These are phyloP conservation scores for Fusarium verticillioides DNA, from an alignment of 2,329 filamentous ascomycete species.

Conservation along the genomic window DNA sequence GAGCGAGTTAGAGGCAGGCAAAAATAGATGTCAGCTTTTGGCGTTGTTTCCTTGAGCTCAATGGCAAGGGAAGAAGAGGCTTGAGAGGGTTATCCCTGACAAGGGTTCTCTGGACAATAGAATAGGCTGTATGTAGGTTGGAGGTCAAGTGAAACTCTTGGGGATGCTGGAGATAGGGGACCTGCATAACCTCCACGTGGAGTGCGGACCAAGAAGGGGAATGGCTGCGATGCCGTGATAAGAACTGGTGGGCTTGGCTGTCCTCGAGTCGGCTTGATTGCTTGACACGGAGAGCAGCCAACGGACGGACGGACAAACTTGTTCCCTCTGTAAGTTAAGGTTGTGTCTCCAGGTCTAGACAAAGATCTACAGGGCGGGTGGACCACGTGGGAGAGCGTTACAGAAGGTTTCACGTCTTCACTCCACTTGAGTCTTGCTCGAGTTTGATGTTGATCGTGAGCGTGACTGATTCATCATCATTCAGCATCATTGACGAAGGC, in stretches of 20 bases:
- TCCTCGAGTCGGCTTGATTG: not conserved
- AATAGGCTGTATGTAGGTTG: not conserved
- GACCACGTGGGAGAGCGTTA: constrained; percentile 36
- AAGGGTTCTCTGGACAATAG: constrained; percentile 6
- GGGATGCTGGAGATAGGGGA: constrained; percentile 38
- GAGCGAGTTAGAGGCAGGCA: not conserved
- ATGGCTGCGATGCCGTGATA: constrained; percentile 22
- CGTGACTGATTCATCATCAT: constrained; percentile 2
- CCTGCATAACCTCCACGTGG: constrained; percentile 43
- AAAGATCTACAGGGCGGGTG: constrained; percentile 21
- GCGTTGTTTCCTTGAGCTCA: not conserved
- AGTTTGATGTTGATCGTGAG: constrained; percentile 28
- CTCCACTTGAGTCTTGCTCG: not conserved
- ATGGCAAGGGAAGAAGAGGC: not conserved
- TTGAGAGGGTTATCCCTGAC: constrained; percentile 8
- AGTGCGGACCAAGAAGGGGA: constrained; percentile 23
- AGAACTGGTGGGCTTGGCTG: not conserved
- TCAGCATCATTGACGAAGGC: not conserved
- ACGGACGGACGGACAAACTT: not conserved
- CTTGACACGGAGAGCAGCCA: not conserved
- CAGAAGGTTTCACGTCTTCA: constrained; percentile 21
- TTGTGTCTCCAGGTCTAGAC: constrained; percentile 2
- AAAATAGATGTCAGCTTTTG: constrained; percentile 1
- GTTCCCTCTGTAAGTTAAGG: constrained; percentile 7
- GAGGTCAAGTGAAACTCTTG: constrained; percentile 24